These are phyloP conservation scores for Chamaecrista fasciculata DNA, from an alignment of 306 rosid genomes.

Conservation along the genomic window DNA sequence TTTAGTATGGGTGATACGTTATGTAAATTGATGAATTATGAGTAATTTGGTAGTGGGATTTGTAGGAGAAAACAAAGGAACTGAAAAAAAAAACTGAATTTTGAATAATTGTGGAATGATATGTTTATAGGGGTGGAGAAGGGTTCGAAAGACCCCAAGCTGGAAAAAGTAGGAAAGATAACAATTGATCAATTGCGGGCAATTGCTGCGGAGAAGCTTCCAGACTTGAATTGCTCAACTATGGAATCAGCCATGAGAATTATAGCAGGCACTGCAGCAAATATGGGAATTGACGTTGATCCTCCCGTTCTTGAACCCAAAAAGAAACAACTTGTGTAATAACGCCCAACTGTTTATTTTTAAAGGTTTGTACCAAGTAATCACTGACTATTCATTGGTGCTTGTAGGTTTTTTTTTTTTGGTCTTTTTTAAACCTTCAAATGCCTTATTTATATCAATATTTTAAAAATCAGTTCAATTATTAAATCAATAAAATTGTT, in stretches of 20 bases:
- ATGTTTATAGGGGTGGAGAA: constrained; percentile 73
- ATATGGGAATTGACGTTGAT: constrained; percentile 96
- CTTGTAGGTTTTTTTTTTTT: no score
- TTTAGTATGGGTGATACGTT: no score
- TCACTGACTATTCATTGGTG: no score
- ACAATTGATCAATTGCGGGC: constrained; percentile 81
- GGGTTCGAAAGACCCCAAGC: constrained; percentile 87
- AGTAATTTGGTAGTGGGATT: neutral
- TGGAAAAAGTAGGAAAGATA: constrained; percentile 75
- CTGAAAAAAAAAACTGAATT: neutral
- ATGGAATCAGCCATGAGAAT: constrained; percentile 95
- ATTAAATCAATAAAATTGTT: no score
- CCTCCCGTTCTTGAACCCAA: constrained; percentile 88
- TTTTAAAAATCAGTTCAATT: no score
- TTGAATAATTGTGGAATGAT: neutral
- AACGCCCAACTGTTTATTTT: neutral
- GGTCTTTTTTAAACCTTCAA: no score
- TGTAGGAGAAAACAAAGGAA: neutral
- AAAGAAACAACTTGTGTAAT: constrained; percentile 51
- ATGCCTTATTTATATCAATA: no score
- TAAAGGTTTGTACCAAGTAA: no score
- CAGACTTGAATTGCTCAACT: constrained; percentile 84
- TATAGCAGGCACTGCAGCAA: constrained; percentile 97
- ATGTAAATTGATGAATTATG: neutral
- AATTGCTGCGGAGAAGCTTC: constrained; percentile 89